phyloP scores from a whole-genome alignment of 306 rosid species.

The Purshia tridentata region DNA sequence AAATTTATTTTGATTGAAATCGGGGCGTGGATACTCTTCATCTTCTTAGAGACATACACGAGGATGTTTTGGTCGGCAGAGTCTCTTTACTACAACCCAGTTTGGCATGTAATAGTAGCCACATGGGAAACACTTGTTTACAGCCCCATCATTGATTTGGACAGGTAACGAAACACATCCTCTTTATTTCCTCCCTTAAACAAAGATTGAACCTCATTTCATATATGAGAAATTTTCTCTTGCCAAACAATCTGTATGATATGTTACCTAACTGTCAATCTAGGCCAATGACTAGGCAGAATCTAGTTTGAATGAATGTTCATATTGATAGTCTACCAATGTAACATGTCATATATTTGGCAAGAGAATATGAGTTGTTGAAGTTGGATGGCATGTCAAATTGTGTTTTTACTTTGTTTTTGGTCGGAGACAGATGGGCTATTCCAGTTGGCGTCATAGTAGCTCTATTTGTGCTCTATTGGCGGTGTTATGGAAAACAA shows the following conservation, averaged over 20 bases:
- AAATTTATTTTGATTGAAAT: constrained; percentile 80
- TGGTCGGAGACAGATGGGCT: constrained; percentile 82
- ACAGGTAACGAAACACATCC: constrained; percentile 58
- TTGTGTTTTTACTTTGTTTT: neutral
- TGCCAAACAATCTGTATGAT: no score
- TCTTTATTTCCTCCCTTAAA: neutral
- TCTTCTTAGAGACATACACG: constrained; percentile 92
- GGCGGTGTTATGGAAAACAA: constrained; percentile 85
- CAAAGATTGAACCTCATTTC: neutral
- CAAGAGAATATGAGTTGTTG: neutral
- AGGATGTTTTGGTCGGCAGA: constrained; percentile 98
- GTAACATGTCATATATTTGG: no score
- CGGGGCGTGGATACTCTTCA: constrained; percentile 88
- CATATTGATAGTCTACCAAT: no score
- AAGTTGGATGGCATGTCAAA: neutral
- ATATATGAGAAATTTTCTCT: no score
- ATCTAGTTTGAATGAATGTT: no score
- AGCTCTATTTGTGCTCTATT: constrained; percentile 56
- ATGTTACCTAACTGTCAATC: no score
- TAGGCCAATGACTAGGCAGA: no score
- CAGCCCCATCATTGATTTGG: constrained; percentile 89
- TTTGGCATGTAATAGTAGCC: constrained; percentile 78
- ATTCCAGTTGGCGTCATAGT: constrained; percentile 62
- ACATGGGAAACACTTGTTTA: constrained; percentile 92
- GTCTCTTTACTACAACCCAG: constrained; percentile 84